Conservation (phyloP, 108 stramenopile species). For the Pseudonitzschia delicatissima region DNA sequence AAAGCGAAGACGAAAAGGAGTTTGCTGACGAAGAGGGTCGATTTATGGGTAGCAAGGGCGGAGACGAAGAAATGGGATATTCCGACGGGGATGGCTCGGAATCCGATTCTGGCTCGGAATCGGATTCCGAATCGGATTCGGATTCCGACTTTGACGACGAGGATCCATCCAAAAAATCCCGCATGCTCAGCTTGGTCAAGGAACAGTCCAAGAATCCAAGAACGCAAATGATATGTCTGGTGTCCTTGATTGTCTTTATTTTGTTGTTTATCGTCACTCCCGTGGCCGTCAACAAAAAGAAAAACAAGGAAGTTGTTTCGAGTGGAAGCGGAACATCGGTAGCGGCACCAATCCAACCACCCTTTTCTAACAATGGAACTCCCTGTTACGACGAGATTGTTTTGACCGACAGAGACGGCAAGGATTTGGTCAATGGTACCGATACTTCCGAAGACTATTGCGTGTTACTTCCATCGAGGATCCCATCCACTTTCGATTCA, state of each 20-base stretch:
- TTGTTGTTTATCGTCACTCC: too few relatives aligned
- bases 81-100: too few relatives aligned
- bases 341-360: not conserved
- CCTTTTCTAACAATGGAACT: not conserved
- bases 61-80: not conserved
- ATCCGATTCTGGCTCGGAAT: too few relatives aligned
- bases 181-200: not conserved
- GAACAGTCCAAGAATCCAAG: not conserved
- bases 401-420: not conserved
- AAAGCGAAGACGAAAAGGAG: too few relatives aligned
- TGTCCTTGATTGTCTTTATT: conserved; percentile 6
- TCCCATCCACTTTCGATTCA: not conserved
- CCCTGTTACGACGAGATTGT: not conserved
- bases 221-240: not conserved
- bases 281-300: too few relatives aligned
- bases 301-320: too few relatives aligned
- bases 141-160: not conserved
- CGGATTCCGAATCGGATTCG: too few relatives aligned
- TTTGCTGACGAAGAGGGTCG: too few relatives aligned
- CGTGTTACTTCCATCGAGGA: not conserved
- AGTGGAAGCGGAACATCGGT: too few relatives aligned
- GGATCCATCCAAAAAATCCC: not conserved
- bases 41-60: not conserved
- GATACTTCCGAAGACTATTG: not conserved
- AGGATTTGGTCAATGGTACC: not conserved